Evolutionary conservation across 2,329 filamentous ascomycete genomes (phyloP).

Genomic region (Trichoderma sp.): DNA sequence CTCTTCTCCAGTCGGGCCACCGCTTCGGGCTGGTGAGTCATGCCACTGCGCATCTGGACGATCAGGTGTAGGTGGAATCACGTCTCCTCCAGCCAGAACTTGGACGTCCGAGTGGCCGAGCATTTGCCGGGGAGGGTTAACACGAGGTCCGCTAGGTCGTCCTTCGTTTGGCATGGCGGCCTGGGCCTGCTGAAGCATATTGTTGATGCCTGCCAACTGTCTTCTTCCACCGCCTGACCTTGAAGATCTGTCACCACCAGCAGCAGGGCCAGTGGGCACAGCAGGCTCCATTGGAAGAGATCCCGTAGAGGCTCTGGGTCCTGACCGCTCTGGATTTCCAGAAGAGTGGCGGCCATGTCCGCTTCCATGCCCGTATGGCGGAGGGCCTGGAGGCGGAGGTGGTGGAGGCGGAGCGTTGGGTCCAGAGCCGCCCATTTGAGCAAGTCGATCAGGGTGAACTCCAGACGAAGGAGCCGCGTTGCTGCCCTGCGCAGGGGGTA

Average conservation of each 20-base stretch:
- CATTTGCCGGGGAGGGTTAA: constrained; percentile 40
- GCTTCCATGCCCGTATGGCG: constrained; percentile 25
- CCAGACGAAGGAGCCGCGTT: constrained; percentile 29
- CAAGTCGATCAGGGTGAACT: constrained; percentile 51
- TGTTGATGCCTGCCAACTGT: constrained; percentile 60
- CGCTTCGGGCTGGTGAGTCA: constrained; percentile 29
- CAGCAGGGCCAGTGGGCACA: constrained; percentile 39
- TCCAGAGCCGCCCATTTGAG: constrained; percentile 40
- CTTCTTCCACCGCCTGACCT: constrained; percentile 43
- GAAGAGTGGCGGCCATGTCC: constrained; percentile 31
- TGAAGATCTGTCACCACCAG: constrained; percentile 35
- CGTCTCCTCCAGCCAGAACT: constrained; percentile 53
- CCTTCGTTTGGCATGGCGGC: constrained; percentile 38
- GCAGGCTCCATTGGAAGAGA: constrained; percentile 28
- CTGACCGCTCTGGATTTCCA: constrained; percentile 34
- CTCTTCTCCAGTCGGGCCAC: constrained; percentile 33
- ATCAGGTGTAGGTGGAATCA: constrained; percentile 47
- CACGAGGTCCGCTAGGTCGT: constrained; percentile 36
- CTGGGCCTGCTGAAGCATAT: constrained; percentile 52
- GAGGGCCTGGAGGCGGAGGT: constrained; percentile 35
- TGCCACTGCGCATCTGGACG: constrained; percentile 45
- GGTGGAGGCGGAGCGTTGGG: constrained; percentile 20
- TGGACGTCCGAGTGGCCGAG: constrained; percentile 56
- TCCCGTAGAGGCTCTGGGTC: constrained; percentile 27
- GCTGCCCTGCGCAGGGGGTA: constrained; percentile 27